A percentile compares a stretch with the other conserved stretches of the same genome.
phyloP scores from a whole-genome alignment of 495 filamentous ascomycete species.

The Chaetomidium leptoderma region DNA sequence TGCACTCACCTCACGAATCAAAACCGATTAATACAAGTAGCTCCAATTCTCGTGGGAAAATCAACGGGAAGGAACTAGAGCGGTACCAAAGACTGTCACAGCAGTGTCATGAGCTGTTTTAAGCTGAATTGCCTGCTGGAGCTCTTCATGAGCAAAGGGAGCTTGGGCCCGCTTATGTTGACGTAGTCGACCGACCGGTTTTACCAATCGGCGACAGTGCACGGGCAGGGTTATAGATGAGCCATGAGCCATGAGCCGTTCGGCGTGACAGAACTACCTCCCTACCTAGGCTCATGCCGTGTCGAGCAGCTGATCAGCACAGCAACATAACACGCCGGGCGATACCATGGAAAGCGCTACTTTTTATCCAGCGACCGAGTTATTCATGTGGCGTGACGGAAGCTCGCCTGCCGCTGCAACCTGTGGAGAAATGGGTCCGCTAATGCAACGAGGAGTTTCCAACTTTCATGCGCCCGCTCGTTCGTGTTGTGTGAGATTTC shows the following conservation, averaged over 20 bases:
- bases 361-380: not conserved
- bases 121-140: not conserved
- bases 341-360: not conserved
- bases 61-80: no score
- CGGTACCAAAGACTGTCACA: not conserved
- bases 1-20: not conserved
- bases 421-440: no score
- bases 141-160: not conserved
- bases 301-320: not conserved
- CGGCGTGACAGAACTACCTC: conserved; percentile 3
- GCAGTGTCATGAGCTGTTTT: not conserved
- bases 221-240: not conserved
- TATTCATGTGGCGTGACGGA: no score
- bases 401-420: no score
- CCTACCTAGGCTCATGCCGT: not conserved
- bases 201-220: not conserved
- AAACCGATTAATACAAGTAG: not conserved
- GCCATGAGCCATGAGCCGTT: conserved; percentile 8
- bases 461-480: no score
- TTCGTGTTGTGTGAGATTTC: no score
- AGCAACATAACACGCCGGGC: not conserved
- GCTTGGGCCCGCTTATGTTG: conserved; percentile 7
- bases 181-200: not conserved
- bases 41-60: not conserved
- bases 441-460: no score